These are phyloP conservation scores for Collariella sp. DNA, from an alignment of 495 filamentous ascomycete species.

Conservation along the genomic window DNA sequence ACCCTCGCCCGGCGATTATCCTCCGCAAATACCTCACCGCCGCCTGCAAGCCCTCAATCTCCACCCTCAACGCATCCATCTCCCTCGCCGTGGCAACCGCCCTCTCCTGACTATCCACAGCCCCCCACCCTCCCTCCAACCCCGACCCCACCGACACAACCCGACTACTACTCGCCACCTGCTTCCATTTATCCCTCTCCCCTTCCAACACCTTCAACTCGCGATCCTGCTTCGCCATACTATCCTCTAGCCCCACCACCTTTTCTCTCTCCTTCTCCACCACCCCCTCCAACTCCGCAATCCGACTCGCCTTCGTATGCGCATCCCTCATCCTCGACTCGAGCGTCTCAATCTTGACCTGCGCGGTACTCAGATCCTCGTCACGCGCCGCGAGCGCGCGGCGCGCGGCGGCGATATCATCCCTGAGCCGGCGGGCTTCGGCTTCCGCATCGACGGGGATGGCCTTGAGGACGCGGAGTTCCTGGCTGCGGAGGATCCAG, in stretches of 20 bases:
- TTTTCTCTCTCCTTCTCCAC: conserved; percentile 47
- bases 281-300: conserved; percentile 55
- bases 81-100: conserved; percentile 63
- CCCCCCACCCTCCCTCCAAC: conserved; percentile 37
- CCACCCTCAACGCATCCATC: conserved; percentile 61
- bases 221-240: conserved; percentile 51
- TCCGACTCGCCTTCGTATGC: conserved; percentile 55
- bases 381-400: conserved; percentile 58
- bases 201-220: conserved; percentile 49
- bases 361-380: conserved; percentile 59
- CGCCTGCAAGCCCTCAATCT: conserved; percentile 62
- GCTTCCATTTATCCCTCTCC: conserved; percentile 68
- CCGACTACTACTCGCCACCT: conserved; percentile 58
- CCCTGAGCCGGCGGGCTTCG: conserved; percentile 63
- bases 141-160: conserved; percentile 39
- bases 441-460: conserved; percentile 74
- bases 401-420: conserved; percentile 58
- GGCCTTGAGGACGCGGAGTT: conserved; percentile 68
- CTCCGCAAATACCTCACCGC: conserved; percentile 72
- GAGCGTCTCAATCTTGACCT: conserved; percentile 86
- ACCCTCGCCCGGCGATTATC: conserved; percentile 62
- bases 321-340: conserved; percentile 73
- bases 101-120: conserved; percentile 47
- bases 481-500: conserved; percentile 74
- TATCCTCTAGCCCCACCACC: conserved; percentile 53